These are phyloP conservation scores for Taphrina sp. DNA, from an alignment of 1,139 yeast genomes.

Conservation along the genomic window DNA sequence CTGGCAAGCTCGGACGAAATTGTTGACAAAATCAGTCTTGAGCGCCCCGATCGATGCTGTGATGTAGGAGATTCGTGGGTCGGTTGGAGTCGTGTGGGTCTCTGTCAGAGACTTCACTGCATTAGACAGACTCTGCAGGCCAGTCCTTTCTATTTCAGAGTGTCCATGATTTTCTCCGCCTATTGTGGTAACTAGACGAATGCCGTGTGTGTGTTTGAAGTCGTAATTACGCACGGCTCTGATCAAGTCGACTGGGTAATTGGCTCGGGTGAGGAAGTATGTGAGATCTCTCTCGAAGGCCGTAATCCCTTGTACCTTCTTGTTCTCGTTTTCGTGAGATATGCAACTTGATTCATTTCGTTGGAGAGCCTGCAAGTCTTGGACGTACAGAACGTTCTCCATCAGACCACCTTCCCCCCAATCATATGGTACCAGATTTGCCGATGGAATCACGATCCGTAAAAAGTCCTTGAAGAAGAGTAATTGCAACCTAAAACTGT, in stretches of 20 bases:
- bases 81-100: not conserved
- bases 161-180: slow-evolving; percentile 36
- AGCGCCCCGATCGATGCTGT: slow-evolving; percentile 34
- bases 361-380: slow-evolving; percentile 37
- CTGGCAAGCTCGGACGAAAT: slow-evolving; percentile 4
- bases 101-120: slow-evolving; percentile 4
- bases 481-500: slow-evolving; percentile 36
- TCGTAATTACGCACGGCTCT: slow-evolving; percentile 34
- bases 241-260: slow-evolving; percentile 35
- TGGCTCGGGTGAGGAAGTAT: slow-evolving; percentile 35
- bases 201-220: slow-evolving; percentile 35
- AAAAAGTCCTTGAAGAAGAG: slow-evolving; percentile 38
- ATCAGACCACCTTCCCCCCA: slow-evolving; percentile 41
- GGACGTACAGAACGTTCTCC: slow-evolving; percentile 38
- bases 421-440: slow-evolving; percentile 40
- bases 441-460: slow-evolving; percentile 39
- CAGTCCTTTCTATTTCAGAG: slow-evolving; percentile 12
- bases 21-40: slow-evolving; percentile 21
- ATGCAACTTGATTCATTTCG: too few relatives aligned
- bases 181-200: slow-evolving; percentile 39
- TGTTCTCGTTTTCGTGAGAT: not conserved
- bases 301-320: slow-evolving; percentile 2
- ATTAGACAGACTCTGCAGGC: slow-evolving; percentile 18
- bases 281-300: slow-evolving; percentile 37
- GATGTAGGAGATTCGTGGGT: not conserved